These are phyloP conservation scores for Mortierella sp. DNA, from an alignment of 371 early-diverging fungal species.

Conservation along the genomic window DNA sequence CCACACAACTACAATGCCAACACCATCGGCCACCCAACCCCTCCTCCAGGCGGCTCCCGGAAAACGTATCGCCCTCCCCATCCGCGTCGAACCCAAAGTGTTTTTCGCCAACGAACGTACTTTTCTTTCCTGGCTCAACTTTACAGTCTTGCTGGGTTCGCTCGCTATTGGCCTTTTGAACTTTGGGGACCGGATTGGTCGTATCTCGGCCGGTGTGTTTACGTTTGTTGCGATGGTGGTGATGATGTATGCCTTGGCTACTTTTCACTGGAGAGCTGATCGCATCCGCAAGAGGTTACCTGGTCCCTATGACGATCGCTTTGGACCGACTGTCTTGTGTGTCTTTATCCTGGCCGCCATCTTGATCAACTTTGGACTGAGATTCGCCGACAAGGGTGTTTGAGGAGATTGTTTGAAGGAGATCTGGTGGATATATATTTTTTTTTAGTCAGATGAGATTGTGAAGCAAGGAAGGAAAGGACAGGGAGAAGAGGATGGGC, in stretches of 20 bases:
- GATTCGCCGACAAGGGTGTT: conserved; percentile 28
- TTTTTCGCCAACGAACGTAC: conserved; percentile 99
- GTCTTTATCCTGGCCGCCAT: conserved; percentile 80
- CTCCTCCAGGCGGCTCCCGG: conserved; percentile 57
- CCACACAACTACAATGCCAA: conserved; percentile 40
- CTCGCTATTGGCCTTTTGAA: conserved; percentile 83
- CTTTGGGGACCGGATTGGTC: conserved; percentile 83
- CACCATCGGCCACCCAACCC: conserved; percentile 40
- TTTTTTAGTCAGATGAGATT: neutral
- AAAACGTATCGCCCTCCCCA: conserved; percentile 83
- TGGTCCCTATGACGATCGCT: conserved; percentile 72
- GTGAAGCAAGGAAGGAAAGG: too few species aligned
- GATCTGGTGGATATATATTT: neutral
- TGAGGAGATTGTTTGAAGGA: neutral
- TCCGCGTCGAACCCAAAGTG: conserved; percentile 97
- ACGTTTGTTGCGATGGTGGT: conserved; percentile 82
- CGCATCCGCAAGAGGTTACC: conserved; percentile 67
- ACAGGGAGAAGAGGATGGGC: too few species aligned
- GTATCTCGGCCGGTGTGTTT: conserved; percentile 84
- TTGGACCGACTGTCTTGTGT: conserved; percentile 69
- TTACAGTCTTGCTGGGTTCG: conserved; percentile 79
- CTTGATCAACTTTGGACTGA: conserved; percentile 75
- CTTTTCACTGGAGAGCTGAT: conserved; percentile 90
- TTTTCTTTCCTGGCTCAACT: conserved; percentile 90
- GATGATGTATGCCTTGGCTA: conserved; percentile 82